Conservation (phyloP, 805 yeast species). For the Metschnikowia arizonensis region DNA sequence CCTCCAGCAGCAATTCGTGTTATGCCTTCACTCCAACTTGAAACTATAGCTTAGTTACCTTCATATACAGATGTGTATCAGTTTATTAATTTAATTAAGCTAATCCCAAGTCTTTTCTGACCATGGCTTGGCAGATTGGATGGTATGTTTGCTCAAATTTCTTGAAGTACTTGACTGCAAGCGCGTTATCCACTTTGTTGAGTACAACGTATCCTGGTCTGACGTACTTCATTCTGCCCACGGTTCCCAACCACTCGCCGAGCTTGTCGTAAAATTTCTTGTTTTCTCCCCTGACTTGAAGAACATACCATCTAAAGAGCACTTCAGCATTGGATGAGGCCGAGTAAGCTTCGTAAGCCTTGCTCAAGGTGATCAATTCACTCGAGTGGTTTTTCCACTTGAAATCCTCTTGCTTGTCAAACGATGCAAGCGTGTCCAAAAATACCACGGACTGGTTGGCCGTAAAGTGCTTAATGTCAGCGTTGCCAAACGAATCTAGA, state of each 20-base stretch:
- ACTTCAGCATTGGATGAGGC: conserved; percentile 74
- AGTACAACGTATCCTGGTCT: conserved; percentile 77
- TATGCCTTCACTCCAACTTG: neutral
- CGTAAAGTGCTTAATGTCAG: conserved; percentile 55
- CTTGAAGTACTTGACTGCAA: conserved; percentile 64
- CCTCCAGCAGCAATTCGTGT: conserved; percentile 1
- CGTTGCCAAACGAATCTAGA: conserved; percentile 35
- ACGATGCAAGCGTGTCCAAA: conserved; percentile 59
- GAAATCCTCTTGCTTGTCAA: conserved; percentile 39
- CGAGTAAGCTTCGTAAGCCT: conserved; percentile 39
- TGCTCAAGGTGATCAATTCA: conserved; percentile 30
- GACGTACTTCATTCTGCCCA: conserved; percentile 92
- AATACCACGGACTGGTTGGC: conserved; percentile 79
- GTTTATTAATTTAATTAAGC: conserved; percentile 4
- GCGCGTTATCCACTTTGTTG: conserved; percentile 55
- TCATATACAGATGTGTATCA: too few relatives aligned
- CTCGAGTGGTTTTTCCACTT: conserved; percentile 35
- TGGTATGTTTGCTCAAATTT: conserved; percentile 62
- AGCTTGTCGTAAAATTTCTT: conserved; percentile 45
- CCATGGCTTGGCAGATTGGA: conserved; percentile 79
- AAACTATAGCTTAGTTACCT: neutral
- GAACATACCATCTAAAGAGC: conserved; percentile 68
- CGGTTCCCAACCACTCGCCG: conserved; percentile 84
- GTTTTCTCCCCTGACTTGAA: conserved; percentile 56
- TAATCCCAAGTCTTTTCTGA: conserved; percentile 71